These are phyloP conservation scores for Tetrastigma voinierianum DNA, from an alignment of 164 flowering plant genomes.

Conservation along the genomic window DNA sequence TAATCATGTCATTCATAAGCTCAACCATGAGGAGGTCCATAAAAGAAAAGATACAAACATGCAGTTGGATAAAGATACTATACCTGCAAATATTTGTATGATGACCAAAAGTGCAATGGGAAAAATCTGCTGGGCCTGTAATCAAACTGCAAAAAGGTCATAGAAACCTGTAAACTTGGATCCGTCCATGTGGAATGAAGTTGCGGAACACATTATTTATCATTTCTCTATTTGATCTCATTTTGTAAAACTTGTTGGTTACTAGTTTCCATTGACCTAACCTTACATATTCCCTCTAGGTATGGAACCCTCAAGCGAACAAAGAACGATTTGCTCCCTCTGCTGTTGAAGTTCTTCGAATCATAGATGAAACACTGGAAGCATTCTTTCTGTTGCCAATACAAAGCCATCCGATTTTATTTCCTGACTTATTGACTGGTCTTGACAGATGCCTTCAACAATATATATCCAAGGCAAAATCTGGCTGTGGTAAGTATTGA, in stretches of 20 bases:
- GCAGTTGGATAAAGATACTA: no score
- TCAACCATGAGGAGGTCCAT: no score
- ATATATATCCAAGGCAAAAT: slow-evolving; percentile 44
- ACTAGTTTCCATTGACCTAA: slow-evolving; percentile 3
- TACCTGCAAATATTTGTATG: no score
- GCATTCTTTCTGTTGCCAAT: slow-evolving; percentile 71
- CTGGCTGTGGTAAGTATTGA: slow-evolving; percentile 54
- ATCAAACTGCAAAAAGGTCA: no score
- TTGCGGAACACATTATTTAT: neutral
- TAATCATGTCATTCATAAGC: no score
- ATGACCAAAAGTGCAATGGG: no score
- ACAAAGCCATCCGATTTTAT: slow-evolving; percentile 41
- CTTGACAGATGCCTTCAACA: slow-evolving; percentile 53
- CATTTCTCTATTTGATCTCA: neutral
- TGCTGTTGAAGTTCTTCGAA: slow-evolving; percentile 60
- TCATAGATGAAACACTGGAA: slow-evolving; percentile 54
- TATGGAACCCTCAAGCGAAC: slow-evolving; percentile 58
- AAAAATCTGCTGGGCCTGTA: no score
- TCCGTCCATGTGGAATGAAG: neutral
- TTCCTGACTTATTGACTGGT: slow-evolving; percentile 49
- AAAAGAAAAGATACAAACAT: no score
- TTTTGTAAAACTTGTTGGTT: neutral
- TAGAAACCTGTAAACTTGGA: neutral
- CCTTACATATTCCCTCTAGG: slow-evolving; percentile 26
- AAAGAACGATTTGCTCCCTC: slow-evolving; percentile 61